Conservation (phyloP, 2,329 filamentous ascomycete species). For the Pseudogymnoascus sp. region DNA sequence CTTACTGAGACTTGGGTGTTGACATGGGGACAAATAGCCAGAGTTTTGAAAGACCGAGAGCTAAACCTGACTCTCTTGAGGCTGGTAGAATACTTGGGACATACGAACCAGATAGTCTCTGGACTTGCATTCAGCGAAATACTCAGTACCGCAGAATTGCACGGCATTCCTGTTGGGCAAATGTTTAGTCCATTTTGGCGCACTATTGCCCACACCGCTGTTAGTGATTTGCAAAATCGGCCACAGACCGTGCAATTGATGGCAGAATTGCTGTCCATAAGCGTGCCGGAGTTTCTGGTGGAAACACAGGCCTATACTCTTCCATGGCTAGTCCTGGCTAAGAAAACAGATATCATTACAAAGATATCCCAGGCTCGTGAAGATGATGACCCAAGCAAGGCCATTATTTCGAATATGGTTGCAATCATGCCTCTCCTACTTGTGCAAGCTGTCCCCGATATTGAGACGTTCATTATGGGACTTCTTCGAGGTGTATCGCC, state of each 20-base stretch:
- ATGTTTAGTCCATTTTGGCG: slow-evolving; percentile 85
- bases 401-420: slow-evolving; percentile 47
- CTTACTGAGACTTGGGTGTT: slow-evolving; percentile 78
- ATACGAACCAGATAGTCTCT: slow-evolving; percentile 69
- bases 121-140: slow-evolving; percentile 80
- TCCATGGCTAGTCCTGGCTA: slow-evolving; percentile 75
- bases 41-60: slow-evolving; percentile 68
- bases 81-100: slow-evolving; percentile 78
- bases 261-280: slow-evolving; percentile 71
- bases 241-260: slow-evolving; percentile 77
- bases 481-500: slow-evolving; percentile 60
- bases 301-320: slow-evolving; percentile 73
- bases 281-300: slow-evolving; percentile 63
- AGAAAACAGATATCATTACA: slow-evolving; percentile 67
- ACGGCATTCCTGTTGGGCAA: slow-evolving; percentile 52
- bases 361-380: slow-evolving; percentile 72
- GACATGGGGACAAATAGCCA: slow-evolving; percentile 73
- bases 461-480: slow-evolving; percentile 58
- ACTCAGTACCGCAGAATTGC: slow-evolving; percentile 59
- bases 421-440: slow-evolving; percentile 51
- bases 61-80: slow-evolving; percentile 78
- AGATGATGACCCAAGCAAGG: slow-evolving; percentile 51
- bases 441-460: slow-evolving; percentile 45
- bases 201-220: slow-evolving; percentile 69
- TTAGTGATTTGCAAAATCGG: slow-evolving; percentile 69